Base-by-base conservation (phyloP, 2,329 filamentous ascomycete genomes). In the Trichoderma sp. region DNA sequence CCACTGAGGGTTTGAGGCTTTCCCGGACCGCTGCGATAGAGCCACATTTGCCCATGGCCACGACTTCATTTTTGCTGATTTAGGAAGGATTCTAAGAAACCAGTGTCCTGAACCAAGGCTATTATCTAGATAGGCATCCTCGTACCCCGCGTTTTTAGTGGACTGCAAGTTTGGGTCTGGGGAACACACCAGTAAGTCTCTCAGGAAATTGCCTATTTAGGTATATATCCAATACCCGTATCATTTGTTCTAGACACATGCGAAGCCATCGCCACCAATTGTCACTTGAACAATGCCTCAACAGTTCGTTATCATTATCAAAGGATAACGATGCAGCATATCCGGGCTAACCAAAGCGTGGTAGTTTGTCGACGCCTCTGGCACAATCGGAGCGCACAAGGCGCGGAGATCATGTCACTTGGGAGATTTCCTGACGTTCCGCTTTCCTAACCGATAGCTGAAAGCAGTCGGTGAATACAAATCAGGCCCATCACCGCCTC, bases 71-170 rank as follows among this genome's bases (percentile, higher is more conserved):
- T 62, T 63, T 24, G 14, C 68, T 45, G 4, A 29, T 63, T 63
- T 45, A 24, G 68, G 68, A 18, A 71, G 27, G 18, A 71, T 33
- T 50, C 12, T n/a, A 56, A 71, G 68, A 71, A 50, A 50, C 4
- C 9, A 24, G 68, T 9, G 12, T 18, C 16, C 41, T 21, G 31
- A 29, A 33, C 14, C 16, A 71, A 21, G 27, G 68, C 18, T 63
- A 14, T 33, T 71, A 71, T 71, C 68, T 71, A 50, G 68, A 71
- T 71, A 71, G 29, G 68, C 56, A 21, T 24, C 11, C 38, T 27
- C 29, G 8, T 71, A 71, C 68, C 68, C 56, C 68, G 68, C 68
- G 68, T 60, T 71, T 71, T 69, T 18, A 71, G 68, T 50, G 68
- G 68, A 33, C 18, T 18, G 35, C n/a, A 1, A 50, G 53, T 45